A percentile compares a stretch with the other conserved stretches of the same genome.
These are phyloP conservation scores for Penicillium pancosmium DNA, from an alignment of 495 filamentous ascomycete genomes.

Conservation along the genomic window DNA sequence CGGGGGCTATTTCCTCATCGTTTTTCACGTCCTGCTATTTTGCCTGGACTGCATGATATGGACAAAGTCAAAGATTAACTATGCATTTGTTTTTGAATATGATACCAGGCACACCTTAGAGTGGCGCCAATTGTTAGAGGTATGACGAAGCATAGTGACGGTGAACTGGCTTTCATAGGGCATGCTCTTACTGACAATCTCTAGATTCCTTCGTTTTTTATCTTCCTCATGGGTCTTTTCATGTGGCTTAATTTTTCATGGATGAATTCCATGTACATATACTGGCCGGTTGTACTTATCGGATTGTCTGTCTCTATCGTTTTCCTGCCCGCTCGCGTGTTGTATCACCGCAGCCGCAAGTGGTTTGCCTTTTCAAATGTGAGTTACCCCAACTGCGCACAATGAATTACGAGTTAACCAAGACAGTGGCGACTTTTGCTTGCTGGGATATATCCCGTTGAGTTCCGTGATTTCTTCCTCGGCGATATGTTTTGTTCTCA, in stretches of 20 bases:
- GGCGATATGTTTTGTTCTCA: conserved; percentile 97
- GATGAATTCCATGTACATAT: conserved; percentile 71
- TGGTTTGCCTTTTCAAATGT: conserved; percentile 89
- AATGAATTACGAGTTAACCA: conserved; percentile 22
- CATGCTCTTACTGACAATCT: conserved; percentile 11
- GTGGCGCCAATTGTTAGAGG: conserved; percentile 85
- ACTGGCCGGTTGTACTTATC: conserved; percentile 86
- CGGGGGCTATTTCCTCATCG: conserved; percentile 77
- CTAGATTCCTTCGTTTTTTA: conserved; percentile 73
- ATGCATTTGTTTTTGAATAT: conserved; percentile 95
- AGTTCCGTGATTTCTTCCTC: conserved; percentile 96
- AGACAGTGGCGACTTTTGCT: conserved; percentile 78
- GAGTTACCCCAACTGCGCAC: conserved; percentile 34
- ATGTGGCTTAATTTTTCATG: conserved; percentile 89
- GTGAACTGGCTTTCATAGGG: background rate
- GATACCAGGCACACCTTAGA: conserved; percentile 82
- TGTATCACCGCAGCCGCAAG: conserved; percentile 75
- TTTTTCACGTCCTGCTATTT: conserved; percentile 75
- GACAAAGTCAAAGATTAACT: conserved; percentile 85
- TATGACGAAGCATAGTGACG: conserved; percentile 25
- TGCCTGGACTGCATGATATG: conserved; percentile 80
- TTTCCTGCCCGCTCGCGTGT: conserved; percentile 70
- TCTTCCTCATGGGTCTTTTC: conserved; percentile 74
- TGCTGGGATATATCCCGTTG: conserved; percentile 87
- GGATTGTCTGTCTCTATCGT: conserved; percentile 64